These are phyloP conservation scores for Globisporangium abappressorium DNA, from an alignment of 352 stramenopile species.

Conservation along the genomic window DNA sequence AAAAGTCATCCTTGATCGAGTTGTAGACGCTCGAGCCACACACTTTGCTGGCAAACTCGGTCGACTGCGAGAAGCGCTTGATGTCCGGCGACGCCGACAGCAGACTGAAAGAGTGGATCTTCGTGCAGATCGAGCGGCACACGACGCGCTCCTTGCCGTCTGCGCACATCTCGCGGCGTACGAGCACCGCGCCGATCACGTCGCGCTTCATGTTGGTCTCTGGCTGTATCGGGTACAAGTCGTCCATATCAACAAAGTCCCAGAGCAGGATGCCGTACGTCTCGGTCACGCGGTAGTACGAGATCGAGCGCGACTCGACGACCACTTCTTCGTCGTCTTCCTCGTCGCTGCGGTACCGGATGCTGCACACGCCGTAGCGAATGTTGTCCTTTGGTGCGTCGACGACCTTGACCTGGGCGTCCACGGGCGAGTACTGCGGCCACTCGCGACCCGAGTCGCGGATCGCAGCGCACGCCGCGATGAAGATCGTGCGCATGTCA, in stretches of 20 bases:
- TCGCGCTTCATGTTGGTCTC: slow-evolving; percentile 29
- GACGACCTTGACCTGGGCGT: slow-evolving; percentile 26
- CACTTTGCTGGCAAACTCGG: slow-evolving; percentile 23
- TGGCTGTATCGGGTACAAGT: slow-evolving; percentile 23
- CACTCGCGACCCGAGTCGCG: slow-evolving; percentile 39
- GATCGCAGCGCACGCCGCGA: slow-evolving; percentile 38
- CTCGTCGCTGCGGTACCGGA: slow-evolving; percentile 29
- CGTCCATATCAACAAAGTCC: slow-evolving; percentile 38
- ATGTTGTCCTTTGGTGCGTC: slow-evolving; percentile 42
- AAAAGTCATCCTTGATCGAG: slow-evolving; percentile 32
- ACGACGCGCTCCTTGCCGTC: slow-evolving; percentile 55
- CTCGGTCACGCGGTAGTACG: slow-evolving; percentile 27
- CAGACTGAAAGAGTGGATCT: slow-evolving; percentile 37
- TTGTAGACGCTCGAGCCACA: slow-evolving; percentile 47
- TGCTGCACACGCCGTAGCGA: slow-evolving; percentile 37
- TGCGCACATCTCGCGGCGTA: slow-evolving; percentile 37
- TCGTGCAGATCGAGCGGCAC: slow-evolving; percentile 55
- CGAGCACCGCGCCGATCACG: slow-evolving; percentile 30
- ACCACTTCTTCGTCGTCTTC: slow-evolving; percentile 20
- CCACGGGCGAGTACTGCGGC: slow-evolving; percentile 38
- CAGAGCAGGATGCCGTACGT: slow-evolving; percentile 29
- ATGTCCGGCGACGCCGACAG: slow-evolving; percentile 15
- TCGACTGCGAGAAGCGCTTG: slow-evolving; percentile 27
- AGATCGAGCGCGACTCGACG: slow-evolving; percentile 30
- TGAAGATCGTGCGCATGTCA: slow-evolving; percentile 42